These are phyloP conservation scores for Ceriops decandra DNA, from an alignment of 345 rosid species.

Conservation along the genomic window DNA sequence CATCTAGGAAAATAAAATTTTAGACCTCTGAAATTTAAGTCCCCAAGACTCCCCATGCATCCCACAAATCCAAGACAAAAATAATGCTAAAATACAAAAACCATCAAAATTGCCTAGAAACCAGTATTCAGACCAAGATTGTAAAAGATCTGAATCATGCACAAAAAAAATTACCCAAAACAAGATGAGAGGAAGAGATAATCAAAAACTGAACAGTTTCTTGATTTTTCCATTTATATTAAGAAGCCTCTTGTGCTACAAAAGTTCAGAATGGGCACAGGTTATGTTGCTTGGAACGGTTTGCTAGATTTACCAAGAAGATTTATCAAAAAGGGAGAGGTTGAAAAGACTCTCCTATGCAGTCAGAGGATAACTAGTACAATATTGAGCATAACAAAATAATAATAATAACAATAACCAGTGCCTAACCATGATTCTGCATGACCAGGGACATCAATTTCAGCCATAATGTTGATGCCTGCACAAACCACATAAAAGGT, in stretches of 20 bases:
- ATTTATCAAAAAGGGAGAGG: too few species aligned
- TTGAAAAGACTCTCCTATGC: too few species aligned
- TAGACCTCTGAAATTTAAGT: too few species aligned
- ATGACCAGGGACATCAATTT: constrained; percentile 96
- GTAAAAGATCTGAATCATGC: neutral
- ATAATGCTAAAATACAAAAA: neutral
- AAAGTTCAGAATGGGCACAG: too few species aligned
- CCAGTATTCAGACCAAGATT: too few species aligned
- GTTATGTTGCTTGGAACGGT: too few species aligned
- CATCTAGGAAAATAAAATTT: too few species aligned
- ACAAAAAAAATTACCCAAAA: neutral
- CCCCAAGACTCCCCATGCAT: neutral
- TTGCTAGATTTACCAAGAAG: too few species aligned
- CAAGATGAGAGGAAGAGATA: neutral
- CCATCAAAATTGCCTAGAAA: neutral
- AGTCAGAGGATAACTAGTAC: neutral
- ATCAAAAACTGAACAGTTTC: neutral
- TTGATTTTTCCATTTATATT: neutral
- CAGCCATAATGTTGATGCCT: constrained; percentile 96
- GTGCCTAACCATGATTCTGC: constrained; percentile 80
- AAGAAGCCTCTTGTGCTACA: too few species aligned
- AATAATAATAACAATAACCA: constrained; percentile 1
- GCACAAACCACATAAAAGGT: constrained; percentile 20
- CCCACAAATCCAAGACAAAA: too few species aligned
- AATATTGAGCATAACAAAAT: neutral